Evolutionary conservation across 371 early-diverging fungal species (phyloP), one percentile per base, ranked within the genome.

Genomic region (Rhizopus sp.): DNA sequence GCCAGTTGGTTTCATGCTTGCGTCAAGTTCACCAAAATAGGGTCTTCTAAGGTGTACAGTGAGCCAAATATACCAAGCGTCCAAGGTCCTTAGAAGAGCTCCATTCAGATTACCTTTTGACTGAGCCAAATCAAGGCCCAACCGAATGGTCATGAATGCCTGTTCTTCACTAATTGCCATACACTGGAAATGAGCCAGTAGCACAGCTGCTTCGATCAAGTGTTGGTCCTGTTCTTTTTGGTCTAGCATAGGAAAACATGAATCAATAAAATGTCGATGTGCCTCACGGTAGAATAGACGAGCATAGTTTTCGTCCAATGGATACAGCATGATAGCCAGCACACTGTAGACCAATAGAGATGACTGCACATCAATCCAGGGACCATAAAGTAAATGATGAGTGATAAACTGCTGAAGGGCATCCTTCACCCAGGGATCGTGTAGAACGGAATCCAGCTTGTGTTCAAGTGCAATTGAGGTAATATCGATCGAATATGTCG

Each of bases 101-200:
- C 4, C 32, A 46, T 31, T 8, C 2, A 47, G 10, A 17, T 48
- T 38, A 52, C 47, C 12, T 49, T 48, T 39, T 33, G 40, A 40
- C 3, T 47, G 38, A 35, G 39, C 46, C 15, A 64, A n/a, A 17
- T 47, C 39, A 9, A 62, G 13, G 3, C 62, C 62, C 1, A 62
- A 55, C 7, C 59, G 54, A 6, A 66, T 46, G 0, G 62, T 66
- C 47, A 59, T 46, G 10, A 40, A 72, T 1, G 78, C 74, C 34
- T 73, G 70, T 5, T 70, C 66, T 54, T 72, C 65, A 16, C 56
- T 41, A 10, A 72, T 55, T 4, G 66, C 65, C 23, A 60, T 53
- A 17, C 75, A 72, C 37, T 72, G 69, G 42, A 70, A 78, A 42
- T 78, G 78, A 9, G 69, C 48, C 5, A 78, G 59, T 3, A 78